Evolutionary conservation across 2,329 filamentous ascomycete genomes (phyloP).

Genomic region (Huntiella omanensis): DNA sequence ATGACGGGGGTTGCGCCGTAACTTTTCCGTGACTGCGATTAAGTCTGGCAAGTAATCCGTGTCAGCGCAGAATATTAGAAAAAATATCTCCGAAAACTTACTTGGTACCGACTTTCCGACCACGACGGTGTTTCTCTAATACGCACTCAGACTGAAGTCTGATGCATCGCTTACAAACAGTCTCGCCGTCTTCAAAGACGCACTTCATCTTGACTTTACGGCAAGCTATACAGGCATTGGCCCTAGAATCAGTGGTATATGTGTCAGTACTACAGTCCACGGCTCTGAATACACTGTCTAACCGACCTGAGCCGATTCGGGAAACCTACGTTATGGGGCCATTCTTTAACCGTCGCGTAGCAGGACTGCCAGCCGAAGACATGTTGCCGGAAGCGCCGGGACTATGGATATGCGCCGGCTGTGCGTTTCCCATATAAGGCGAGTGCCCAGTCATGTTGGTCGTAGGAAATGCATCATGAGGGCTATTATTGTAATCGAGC

Average conservation of each 20-base stretch:
- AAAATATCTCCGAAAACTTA: constrained; percentile 10
- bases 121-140: constrained; percentile 22
- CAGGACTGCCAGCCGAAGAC: not conserved
- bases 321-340: constrained; percentile 11
- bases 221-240: constrained; percentile 20
- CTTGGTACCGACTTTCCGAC: constrained; percentile 21
- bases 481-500: not conserved
- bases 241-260: not conserved
- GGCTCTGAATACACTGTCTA: too few relatives aligned
- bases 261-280: too few relatives aligned
- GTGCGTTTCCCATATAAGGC: not conserved
- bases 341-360: constrained; percentile 9
- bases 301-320: not conserved
- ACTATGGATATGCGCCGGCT: not conserved
- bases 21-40: constrained; percentile 10
- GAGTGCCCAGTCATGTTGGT: not conserved
- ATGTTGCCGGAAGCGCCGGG: not conserved
- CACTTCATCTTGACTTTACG: constrained; percentile 24
- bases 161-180: constrained; percentile 20
- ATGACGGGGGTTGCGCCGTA: constrained; percentile 3
- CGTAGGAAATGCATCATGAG: not conserved
- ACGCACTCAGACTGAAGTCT: constrained; percentile 21
- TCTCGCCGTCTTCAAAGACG: constrained; percentile 12
- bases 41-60: not conserved
- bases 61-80: too few relatives aligned